Evolutionary conservation across 1,139 yeast genomes (phyloP).

Genomic region (Geotrichum phurueaensis): DNA sequence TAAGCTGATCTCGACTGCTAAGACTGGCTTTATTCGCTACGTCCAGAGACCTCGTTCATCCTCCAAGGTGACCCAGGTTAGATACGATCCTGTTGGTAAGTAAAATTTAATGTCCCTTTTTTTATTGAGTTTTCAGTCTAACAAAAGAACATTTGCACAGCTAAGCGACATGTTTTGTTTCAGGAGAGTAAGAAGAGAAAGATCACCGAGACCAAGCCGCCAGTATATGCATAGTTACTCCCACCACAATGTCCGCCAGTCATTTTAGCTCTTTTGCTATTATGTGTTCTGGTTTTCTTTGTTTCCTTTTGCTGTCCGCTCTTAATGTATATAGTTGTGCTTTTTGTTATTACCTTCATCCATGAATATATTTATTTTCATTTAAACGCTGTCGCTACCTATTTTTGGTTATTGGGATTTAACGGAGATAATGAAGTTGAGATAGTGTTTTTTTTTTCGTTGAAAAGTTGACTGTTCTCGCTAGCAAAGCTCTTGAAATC

Average conservation of each 20-base stretch:
- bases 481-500: not conserved
- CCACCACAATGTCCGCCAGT: not conserved
- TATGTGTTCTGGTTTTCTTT: not conserved
- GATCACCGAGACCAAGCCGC: slow-evolving; percentile 51
- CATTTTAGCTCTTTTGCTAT: not conserved
- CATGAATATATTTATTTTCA: not conserved
- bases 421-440: not conserved
- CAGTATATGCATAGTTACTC: slow-evolving; percentile 23
- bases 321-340: not conserved
- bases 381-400: not conserved
- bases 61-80: slow-evolving; percentile 69
- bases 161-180: slow-evolving; percentile 77
- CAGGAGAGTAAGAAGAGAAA: slow-evolving; percentile 82
- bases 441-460: not conserved
- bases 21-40: slow-evolving; percentile 80
- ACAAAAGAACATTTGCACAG: slow-evolving; percentile 27
- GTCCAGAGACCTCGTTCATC: slow-evolving; percentile 77
- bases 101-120: slow-evolving; percentile 2
- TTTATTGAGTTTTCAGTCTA: not conserved
- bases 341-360: not conserved
- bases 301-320: not conserved
- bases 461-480: not conserved
- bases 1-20: slow-evolving; percentile 72
- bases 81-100: slow-evolving; percentile 73
- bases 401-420: not conserved